Evolutionary conservation across 2,329 filamentous ascomycete genomes (phyloP), one percentile per base, ranked within the genome.

Genomic region (Penicillium griseofulvum): DNA sequence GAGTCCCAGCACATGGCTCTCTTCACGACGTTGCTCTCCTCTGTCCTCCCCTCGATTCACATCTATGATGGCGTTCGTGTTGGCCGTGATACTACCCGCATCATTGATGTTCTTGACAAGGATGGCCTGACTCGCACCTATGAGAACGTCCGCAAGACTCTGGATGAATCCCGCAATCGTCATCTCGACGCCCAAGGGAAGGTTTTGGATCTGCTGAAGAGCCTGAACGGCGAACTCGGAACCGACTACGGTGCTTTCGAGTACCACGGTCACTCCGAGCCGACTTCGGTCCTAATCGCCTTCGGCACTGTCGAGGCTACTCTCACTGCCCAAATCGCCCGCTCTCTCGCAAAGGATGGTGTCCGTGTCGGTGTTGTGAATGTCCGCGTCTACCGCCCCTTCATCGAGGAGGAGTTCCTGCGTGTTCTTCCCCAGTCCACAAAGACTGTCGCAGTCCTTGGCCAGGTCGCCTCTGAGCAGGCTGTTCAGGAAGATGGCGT

Each of bases 1-100:
- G 94, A 99, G 78, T 83, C 89, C 46, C 94, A 99, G 80, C 94
- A 99, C 77, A 96, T 96, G 88, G 84, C 91, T 8, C 78, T 96
- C n/a, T 87, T 96, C 66, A 85, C 91, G 1, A 96, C 91, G 4
- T 77, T 96, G 24, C 79, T 96, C 58, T 88, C 91, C 19, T 86
- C 84, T 43, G 78, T 94, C 14, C 72, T 93, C 28, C 91, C 91
- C n/a, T 90, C 89, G 0, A 81, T 96, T 28, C 91, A 96, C 73
- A 85, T 91, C 63, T 96, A 94, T 70, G 91, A 96, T 70, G 92
- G 91, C 57, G 85, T 96, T 54, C 87, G 85, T 55, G 86, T 93
- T 58, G 89, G 89, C 52, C 83, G 90, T 49, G 91, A 96, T 76
- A 94, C 89, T 19, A 85, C 90, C 22, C 83, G 90, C 48, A 84